These are phyloP conservation scores for Pisolithus tinctorius DNA, from an alignment of 768 basidiomycete genomes.

Conservation along the genomic window DNA sequence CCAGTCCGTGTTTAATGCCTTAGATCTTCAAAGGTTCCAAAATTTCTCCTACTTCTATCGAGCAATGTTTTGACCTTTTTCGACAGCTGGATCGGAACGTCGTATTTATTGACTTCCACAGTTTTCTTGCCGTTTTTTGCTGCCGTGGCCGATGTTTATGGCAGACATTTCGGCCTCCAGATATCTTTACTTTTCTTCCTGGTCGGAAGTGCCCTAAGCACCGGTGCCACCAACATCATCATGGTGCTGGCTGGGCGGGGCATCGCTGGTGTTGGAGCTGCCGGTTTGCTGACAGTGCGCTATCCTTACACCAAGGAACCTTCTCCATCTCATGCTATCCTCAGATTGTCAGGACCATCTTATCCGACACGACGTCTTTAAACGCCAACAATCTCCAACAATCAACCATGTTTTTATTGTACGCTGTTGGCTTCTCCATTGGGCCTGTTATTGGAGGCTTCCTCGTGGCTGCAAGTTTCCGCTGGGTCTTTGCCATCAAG, in stretches of 20 bases:
- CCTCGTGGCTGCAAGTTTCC: slow-evolving; percentile 34
- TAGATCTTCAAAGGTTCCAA: slow-evolving; percentile 19
- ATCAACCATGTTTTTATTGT: slow-evolving; percentile 36
- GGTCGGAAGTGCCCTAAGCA: slow-evolving; percentile 40
- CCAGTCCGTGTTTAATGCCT: slow-evolving; percentile 25
- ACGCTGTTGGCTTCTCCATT: slow-evolving; percentile 34
- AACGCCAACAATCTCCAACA: slow-evolving; percentile 38
- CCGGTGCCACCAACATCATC: slow-evolving; percentile 39
- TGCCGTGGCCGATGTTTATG: slow-evolving; percentile 43
- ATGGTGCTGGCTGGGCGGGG: slow-evolving; percentile 42
- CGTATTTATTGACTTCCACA: slow-evolving; percentile 44
- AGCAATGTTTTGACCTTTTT: neutral
- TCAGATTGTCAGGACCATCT: slow-evolving; percentile 35
- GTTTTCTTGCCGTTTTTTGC: slow-evolving; percentile 49
- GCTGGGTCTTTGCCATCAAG: slow-evolving; percentile 56
- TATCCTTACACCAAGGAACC: neutral
- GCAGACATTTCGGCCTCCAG: slow-evolving; percentile 42
- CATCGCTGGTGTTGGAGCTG: slow-evolving; percentile 44
- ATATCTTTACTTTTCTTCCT: slow-evolving; percentile 38
- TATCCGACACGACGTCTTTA: slow-evolving; percentile 38
- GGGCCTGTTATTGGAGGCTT: slow-evolving; percentile 41
- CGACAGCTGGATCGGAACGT: slow-evolving; percentile 41
- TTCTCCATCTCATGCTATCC: neutral
- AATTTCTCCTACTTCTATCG: neutral
- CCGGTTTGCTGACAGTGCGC: slow-evolving; percentile 32